Percentiles rank a stretch among this genome's conserved stretches.
phyloP scores from a whole-genome alignment of 805 yeast species.

The Blastobotrys parvus region DNA sequence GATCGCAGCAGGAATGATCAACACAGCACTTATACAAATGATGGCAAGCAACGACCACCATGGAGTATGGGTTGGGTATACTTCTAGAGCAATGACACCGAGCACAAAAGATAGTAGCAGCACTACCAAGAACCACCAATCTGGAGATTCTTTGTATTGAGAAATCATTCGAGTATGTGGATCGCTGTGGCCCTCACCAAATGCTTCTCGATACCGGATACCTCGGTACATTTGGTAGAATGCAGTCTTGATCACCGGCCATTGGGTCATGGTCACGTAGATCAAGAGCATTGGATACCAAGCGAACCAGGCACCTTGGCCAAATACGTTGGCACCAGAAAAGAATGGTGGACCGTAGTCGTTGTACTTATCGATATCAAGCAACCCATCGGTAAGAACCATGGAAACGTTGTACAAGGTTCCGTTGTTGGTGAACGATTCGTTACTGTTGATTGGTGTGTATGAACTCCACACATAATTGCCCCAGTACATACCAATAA shows the following conservation, averaged over 20 bases:
- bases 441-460: conserved; percentile 41
- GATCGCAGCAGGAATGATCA: conserved; percentile 57
- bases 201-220: neutral
- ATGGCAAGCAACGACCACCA: conserved; percentile 57
- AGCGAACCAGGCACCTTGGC: conserved; percentile 45
- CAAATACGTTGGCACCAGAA: conserved; percentile 44
- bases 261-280: conserved; percentile 27
- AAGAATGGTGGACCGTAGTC: conserved; percentile 49
- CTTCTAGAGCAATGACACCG: conserved; percentile 37
- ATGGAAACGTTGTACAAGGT: conserved; percentile 35
- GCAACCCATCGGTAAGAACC: conserved; percentile 31
- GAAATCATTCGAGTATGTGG: conserved; percentile 45
- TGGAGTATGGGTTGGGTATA: conserved; percentile 34
- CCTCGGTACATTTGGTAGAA: conserved; percentile 13
- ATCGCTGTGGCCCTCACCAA: conserved; percentile 20
- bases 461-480: conserved; percentile 44
- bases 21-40: conserved; percentile 43
- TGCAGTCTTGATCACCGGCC: conserved; percentile 21
- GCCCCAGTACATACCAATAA: conserved; percentile 33
- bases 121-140: conserved; percentile 39
- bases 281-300: conserved; percentile 45
- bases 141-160: conserved; percentile 45
- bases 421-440: conserved; percentile 36
- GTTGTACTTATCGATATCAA: conserved; percentile 38
- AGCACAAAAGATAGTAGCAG: conserved; percentile 36